Conservation (phyloP, 345 rosid species). For the Dipteronia dyeriana region DNA sequence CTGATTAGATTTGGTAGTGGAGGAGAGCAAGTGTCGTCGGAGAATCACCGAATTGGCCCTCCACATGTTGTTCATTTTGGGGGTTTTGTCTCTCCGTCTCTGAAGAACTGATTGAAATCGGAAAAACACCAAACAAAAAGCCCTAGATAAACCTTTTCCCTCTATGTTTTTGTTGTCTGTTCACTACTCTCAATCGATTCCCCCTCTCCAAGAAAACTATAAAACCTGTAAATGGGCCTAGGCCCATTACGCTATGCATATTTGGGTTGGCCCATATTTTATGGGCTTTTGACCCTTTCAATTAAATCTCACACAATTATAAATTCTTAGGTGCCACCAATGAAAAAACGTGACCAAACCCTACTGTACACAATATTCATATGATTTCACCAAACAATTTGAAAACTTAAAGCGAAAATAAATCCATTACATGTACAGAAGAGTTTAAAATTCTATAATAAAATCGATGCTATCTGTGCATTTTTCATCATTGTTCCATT, state of each 20-base stretch:
- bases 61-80: slow-evolving; percentile 23
- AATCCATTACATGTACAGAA: no score
- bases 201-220: not conserved
- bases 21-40: slow-evolving; percentile 17
- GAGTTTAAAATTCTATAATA: no score
- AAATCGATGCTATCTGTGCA: no score
- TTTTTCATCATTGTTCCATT: no score
- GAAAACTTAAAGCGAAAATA: no score
- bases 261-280: not conserved
- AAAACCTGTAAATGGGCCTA: not conserved
- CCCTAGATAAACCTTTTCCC: slow-evolving; percentile 33
- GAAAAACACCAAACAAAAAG: slow-evolving; percentile 16
- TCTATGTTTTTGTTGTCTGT: not conserved
- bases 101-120: not conserved
- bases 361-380: no score
- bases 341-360: no score
- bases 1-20: slow-evolving; percentile 5
- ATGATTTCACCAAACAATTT: no score
- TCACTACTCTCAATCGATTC: not conserved
- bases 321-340: no score
- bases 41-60: slow-evolving; percentile 17
- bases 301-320: no score
- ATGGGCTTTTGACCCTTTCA: no score
- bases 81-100: no score
- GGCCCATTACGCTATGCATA: not conserved